These are phyloP conservation scores for Plantago major DNA, from an alignment of 257 asterid genomes.

Conservation along the genomic window DNA sequence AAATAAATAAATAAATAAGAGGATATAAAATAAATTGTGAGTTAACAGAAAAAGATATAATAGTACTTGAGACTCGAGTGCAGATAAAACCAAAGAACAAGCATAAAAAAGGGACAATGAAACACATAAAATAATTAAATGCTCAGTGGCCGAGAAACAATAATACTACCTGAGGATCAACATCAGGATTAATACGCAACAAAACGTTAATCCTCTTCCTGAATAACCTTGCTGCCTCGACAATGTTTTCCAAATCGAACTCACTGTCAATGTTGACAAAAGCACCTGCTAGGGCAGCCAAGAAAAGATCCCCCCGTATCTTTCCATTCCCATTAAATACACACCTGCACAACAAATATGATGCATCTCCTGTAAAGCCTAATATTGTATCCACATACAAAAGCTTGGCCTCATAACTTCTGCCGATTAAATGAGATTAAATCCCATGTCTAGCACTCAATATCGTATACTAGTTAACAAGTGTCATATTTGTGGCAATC, in stretches of 20 bases:
- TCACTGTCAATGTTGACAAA: slow-evolving; percentile 91
- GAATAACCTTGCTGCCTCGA: slow-evolving; percentile 69
- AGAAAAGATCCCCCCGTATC: slow-evolving; percentile 70
- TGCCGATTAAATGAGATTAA: no score
- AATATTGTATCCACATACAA: not conserved
- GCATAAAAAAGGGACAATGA: no score
- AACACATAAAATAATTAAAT: no score
- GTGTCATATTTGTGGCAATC: no score
- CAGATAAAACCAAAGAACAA: no score
- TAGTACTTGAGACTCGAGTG: no score
- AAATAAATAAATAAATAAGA: no score
- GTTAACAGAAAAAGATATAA: no score
- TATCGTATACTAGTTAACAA: no score
- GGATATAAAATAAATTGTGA: no score
- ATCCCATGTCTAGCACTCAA: no score
- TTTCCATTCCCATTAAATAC: slow-evolving; percentile 97
- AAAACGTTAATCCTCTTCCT: slow-evolving; percentile 85
- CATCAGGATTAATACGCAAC: slow-evolving; percentile 89
- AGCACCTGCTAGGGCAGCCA: slow-evolving; percentile 89
- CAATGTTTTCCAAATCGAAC: slow-evolving; percentile 89
- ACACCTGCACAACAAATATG: slow-evolving; percentile 48
- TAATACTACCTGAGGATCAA: slow-evolving; percentile 96
- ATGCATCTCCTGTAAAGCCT: slow-evolving; percentile 1
- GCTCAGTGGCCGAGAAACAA: no score
- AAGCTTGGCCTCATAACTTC: not conserved